These are phyloP conservation scores for Aspergillus niger DNA, from an alignment of 2,329 filamentous ascomycete species.

Conservation along the genomic window DNA sequence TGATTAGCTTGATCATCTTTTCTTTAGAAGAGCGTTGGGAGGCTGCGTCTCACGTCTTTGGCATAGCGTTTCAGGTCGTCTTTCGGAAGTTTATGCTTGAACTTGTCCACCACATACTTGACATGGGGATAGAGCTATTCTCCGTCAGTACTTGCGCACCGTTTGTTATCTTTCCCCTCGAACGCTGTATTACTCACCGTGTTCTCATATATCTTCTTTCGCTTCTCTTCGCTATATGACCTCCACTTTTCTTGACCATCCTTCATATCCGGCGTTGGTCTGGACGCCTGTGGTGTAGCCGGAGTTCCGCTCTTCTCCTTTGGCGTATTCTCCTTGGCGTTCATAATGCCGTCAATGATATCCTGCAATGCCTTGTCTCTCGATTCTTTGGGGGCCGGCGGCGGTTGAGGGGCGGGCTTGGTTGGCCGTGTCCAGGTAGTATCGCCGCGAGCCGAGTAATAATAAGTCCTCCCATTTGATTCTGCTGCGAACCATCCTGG, in stretches of 20 bases:
- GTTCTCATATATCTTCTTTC: constrained; percentile 93
- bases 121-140: constrained; percentile 77
- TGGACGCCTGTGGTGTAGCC: constrained; percentile 65
- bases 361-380: constrained; percentile 78
- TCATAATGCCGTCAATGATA: constrained; percentile 81
- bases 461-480: constrained; percentile 76
- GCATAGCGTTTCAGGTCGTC: constrained; percentile 69
- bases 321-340: constrained; percentile 61
- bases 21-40: background rate
- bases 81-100: constrained; percentile 80
- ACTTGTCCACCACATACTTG: constrained; percentile 83
- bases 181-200: constrained; percentile 64
- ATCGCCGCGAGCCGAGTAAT: constrained; percentile 75
- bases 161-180: too few relatives aligned
- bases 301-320: constrained; percentile 58
- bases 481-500: constrained; percentile 82
- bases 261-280: constrained; percentile 54
- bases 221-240: constrained; percentile 69
- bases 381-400: constrained; percentile 65
- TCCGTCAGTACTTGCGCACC: constrained; percentile 17
- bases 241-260: constrained; percentile 52
- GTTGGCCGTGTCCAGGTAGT: constrained; percentile 83
- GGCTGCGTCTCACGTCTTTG: constrained; percentile 56
- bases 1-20: constrained; percentile 48
- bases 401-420: constrained; percentile 64